phyloP scores from a whole-genome alignment of 2,329 filamentous ascomycete species.

The Coniochaeta sp. region DNA sequence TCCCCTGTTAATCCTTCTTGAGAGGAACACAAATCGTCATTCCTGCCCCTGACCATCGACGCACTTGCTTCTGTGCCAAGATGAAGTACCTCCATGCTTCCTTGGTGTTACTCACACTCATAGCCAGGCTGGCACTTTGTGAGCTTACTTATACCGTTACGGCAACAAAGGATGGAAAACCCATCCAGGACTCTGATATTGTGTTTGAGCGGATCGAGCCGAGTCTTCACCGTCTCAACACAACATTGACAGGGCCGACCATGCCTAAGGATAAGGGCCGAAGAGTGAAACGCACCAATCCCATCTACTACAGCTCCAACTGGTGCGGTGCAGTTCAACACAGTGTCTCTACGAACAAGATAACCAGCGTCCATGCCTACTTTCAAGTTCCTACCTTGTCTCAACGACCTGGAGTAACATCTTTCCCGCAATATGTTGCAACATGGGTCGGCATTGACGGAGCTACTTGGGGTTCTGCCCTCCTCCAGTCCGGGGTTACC shows the following conservation, averaged over 20 bases:
- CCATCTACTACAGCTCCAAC: conserved; percentile 11
- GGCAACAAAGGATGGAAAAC: conserved; percentile 13
- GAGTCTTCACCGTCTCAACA: conserved; percentile 4
- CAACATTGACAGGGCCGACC: not conserved
- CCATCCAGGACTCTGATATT: conserved; percentile 14
- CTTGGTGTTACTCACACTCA: conserved; percentile 10
- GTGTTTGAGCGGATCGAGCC: conserved; percentile 12
- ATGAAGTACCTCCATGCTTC: conserved; percentile 12
- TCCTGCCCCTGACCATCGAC: not conserved
- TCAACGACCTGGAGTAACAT: conserved; percentile 8
- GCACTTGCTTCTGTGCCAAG: not conserved
- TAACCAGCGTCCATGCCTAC: conserved; percentile 12
- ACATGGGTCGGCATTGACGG: conserved; percentile 19
- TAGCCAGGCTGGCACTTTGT: conserved; percentile 5
- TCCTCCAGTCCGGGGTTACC: conserved; percentile 16
- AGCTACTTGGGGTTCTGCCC: conserved; percentile 7
- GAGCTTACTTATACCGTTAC: conserved; percentile 12
- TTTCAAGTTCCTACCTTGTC: conserved; percentile 15
- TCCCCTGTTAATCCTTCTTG: too few relatives aligned
- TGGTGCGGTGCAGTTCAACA: conserved; percentile 18
- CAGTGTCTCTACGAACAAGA: conserved; percentile 10
- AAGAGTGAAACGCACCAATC: conserved; percentile 8
- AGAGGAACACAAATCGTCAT: too few relatives aligned
- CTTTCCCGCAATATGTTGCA: conserved; percentile 15
- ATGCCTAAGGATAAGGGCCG: not conserved